These are phyloP conservation scores for Francoa sonchifolia DNA, from an alignment of 441 rosid species.

Conservation along the genomic window DNA sequence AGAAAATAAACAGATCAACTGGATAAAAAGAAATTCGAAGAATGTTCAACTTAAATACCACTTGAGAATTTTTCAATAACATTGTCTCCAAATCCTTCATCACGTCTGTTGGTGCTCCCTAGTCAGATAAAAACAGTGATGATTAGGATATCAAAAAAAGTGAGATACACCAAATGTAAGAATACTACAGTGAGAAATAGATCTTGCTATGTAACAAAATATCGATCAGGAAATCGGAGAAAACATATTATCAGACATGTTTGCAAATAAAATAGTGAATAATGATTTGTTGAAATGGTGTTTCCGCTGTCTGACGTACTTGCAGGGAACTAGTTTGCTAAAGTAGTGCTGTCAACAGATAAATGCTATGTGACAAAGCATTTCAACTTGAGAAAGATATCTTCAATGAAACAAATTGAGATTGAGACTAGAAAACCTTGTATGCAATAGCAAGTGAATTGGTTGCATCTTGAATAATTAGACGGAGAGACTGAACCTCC, in stretches of 20 bases:
- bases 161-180: no score
- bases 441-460: slow-evolving; percentile 75
- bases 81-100: slow-evolving; percentile 72
- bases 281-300: no score
- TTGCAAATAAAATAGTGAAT: no score
- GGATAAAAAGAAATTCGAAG: no score
- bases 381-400: background rate
- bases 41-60: slow-evolving; percentile 41
- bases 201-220: no score
- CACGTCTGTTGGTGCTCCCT: slow-evolving; percentile 68
- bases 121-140: slow-evolving; percentile 14
- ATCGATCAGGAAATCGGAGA: no score
- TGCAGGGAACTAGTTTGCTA: no score
- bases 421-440: slow-evolving; percentile 42
- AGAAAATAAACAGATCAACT: slow-evolving; percentile 4
- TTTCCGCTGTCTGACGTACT: no score
- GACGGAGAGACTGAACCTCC: slow-evolving; percentile 64
- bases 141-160: no score
- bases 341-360: no score
- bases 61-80: slow-evolving; percentile 58
- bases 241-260: no score
- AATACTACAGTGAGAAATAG: no score
- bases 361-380: background rate
- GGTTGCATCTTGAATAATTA: slow-evolving; percentile 74
- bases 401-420: slow-evolving; percentile 5